Evolutionary conservation across 352 stramenopile genomes (phyloP), one percentile per base, ranked within the genome.

Genomic region (Phytopythium helicoides): DNA sequence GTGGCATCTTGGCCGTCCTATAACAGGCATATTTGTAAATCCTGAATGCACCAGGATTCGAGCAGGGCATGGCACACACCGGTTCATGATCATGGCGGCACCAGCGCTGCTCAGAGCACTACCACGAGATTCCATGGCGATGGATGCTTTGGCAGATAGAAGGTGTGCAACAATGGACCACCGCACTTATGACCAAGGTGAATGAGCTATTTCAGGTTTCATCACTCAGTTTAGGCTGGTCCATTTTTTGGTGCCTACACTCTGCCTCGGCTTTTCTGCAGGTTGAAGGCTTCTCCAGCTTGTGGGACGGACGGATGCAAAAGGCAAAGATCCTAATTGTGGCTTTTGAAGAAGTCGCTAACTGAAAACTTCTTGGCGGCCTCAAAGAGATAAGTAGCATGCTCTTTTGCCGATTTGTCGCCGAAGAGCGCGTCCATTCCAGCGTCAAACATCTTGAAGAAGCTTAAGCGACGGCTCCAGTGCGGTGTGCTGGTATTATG

Each of bases 61-160:
- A n/a, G n/a, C n/a, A n/a, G n/a, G n/a, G n/a, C n/a, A n/a, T n/a
- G n/a, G n/a, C n/a, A n/a, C n/a, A n/a, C n/a, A 86, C 75, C 73
- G 49, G 41, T 79, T 81, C 71, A 86, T 73, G 58, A 89, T 84
- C 77, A 89, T 89, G 22, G 77, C 73, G 2, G 75, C 75, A 3
- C 75, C 77, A 6, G 80, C 77, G 36, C 58, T 86, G 28, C 77
- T 86, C 41, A 89, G 59, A 10, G 80, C 62, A 38, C 62, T 84
- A 19, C 60, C 59, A 39, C 80, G 66, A 40, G 71, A 62, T 54
- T 88, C 75, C 76, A 90, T 87, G 22, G 45, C 9, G 28, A 9
- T n/a, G n/a, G 45, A 9, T 5, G n/a, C 16, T 38, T n/a, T n/a
- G n/a, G n/a, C n/a, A n/a, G n/a, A n/a, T n/a, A n/a, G n/a, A n/a